These are phyloP conservation scores for Meripilus lineatus DNA, from an alignment of 1,284 basidiomycete species.

Conservation along the genomic window DNA sequence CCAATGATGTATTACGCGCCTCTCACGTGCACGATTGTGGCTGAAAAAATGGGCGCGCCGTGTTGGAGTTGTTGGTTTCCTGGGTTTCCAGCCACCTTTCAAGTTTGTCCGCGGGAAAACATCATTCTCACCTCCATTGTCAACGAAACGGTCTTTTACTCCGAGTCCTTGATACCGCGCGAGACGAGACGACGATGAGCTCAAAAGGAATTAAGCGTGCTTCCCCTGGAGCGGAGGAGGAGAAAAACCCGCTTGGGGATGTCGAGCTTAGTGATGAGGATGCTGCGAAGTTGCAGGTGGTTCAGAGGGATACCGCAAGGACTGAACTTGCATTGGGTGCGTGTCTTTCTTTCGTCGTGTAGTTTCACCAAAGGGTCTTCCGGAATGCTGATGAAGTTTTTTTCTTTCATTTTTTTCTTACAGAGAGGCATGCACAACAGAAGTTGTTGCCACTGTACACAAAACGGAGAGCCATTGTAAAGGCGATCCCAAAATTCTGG, in stretches of 20 bases:
- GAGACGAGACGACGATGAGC: constrained; percentile 19
- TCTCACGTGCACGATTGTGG: too few relatives aligned
- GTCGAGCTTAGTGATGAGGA: constrained; percentile 68
- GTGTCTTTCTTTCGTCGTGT: constrained; percentile 20
- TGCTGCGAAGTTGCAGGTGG: constrained; percentile 54
- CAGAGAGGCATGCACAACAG: constrained; percentile 60
- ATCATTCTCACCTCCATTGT: background rate
- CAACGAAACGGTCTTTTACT: too few relatives aligned
- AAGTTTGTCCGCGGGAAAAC: too few relatives aligned
- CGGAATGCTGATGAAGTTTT: constrained; percentile 11
- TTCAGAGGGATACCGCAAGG: constrained; percentile 63
- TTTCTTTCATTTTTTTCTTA: constrained; percentile 1
- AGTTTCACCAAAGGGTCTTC: constrained; percentile 3
- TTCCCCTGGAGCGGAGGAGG: constrained; percentile 64
- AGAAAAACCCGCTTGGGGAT: constrained; percentile 60
- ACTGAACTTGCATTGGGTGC: constrained; percentile 67
- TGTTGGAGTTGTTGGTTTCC: too few relatives aligned
- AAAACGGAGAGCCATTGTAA: constrained; percentile 60
- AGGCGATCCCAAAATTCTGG: constrained; percentile 74
- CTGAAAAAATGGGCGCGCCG: too few relatives aligned
- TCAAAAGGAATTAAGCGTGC: constrained; percentile 63
- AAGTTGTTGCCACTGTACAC: constrained; percentile 58
- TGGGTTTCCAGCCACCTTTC: too few relatives aligned
- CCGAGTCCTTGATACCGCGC: constrained; percentile 14
- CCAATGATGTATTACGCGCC: too few relatives aligned